Evolutionary conservation across 805 yeast species (phyloP).

Genomic region (Diddensiella caesifluorescens): DNA sequence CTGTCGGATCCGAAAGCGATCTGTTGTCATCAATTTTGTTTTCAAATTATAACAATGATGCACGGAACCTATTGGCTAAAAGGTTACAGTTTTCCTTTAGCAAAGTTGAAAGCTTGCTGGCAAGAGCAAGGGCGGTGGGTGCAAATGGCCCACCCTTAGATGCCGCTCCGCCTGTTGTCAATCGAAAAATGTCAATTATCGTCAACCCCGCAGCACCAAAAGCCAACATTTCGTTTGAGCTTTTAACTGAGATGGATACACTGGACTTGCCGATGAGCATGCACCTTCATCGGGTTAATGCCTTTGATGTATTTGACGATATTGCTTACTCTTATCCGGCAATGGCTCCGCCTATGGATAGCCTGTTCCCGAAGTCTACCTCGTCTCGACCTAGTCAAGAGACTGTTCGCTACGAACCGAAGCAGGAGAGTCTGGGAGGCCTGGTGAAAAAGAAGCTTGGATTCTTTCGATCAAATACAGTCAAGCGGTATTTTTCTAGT

Average conservation of each 20-base stretch:
- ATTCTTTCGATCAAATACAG: slow-evolving; percentile 3
- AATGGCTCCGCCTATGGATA: slow-evolving; percentile 18
- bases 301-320: slow-evolving; percentile 36
- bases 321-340: slow-evolving; percentile 31
- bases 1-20: slow-evolving; percentile 27
- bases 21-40: slow-evolving; percentile 23
- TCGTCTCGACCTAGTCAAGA: slow-evolving; percentile 2
- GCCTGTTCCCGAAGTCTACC: slow-evolving; percentile 6
- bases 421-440: slow-evolving; percentile 3
- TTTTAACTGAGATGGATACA: not conserved
- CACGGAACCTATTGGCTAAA: slow-evolving; percentile 22
- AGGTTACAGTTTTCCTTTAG: slow-evolving; percentile 20
- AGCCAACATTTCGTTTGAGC: not conserved
- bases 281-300: slow-evolving; percentile 26
- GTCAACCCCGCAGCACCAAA: slow-evolving; percentile 20
- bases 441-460: slow-evolving; percentile 11
- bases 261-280: slow-evolving; percentile 3
- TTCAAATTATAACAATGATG: slow-evolving; percentile 26
- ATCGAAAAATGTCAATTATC: slow-evolving; percentile 25
- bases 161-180: slow-evolving; percentile 30
- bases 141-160: slow-evolving; percentile 16
- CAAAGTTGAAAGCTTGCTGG: slow-evolving; percentile 11
- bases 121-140: slow-evolving; percentile 10
- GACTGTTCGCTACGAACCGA: slow-evolving; percentile 2
- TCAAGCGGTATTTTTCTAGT: slow-evolving; percentile 8